These are phyloP conservation scores for Vitis riparia DNA, from an alignment of 164 flowering plant species.

Conservation along the genomic window DNA sequence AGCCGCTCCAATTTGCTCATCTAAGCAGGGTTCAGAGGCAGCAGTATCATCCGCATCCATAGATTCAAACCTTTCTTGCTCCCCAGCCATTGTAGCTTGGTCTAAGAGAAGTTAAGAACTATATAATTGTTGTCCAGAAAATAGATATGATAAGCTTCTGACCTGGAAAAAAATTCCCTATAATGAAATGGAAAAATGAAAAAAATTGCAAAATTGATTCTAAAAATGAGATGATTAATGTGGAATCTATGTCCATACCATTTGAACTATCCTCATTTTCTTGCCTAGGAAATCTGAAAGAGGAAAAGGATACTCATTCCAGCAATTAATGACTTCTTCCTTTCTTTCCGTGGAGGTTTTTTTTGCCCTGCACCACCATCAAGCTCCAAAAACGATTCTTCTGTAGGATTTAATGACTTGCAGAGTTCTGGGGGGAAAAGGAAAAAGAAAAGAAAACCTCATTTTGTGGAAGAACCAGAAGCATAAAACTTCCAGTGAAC, in stretches of 20 bases:
- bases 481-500: not conserved
- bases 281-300: not conserved
- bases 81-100: constrained; percentile 33
- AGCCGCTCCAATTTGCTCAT: constrained; percentile 31
- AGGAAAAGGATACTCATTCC: constrained; percentile 54
- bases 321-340: constrained; percentile 48
- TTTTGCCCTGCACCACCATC: constrained; percentile 51
- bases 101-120: constrained; percentile 43
- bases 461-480: constrained; percentile 12
- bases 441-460: constrained; percentile 4
- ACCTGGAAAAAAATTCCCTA: not conserved
- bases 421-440: constrained; percentile 58
- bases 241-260: not conserved
- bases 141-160: not conserved
- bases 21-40: constrained; percentile 32
- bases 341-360: constrained; percentile 72
- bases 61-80: constrained; percentile 35
- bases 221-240: not conserved
- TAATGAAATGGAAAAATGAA: not conserved
- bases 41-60: constrained; percentile 32
- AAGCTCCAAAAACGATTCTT: constrained; percentile 40
- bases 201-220: not conserved
- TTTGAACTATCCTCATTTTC: not conserved
- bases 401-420: constrained; percentile 39
- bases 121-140: constrained; percentile 2